Conservation (phyloP, 1,284 basidiomycete genomes). For the Fistulinella staudtii region DNA sequence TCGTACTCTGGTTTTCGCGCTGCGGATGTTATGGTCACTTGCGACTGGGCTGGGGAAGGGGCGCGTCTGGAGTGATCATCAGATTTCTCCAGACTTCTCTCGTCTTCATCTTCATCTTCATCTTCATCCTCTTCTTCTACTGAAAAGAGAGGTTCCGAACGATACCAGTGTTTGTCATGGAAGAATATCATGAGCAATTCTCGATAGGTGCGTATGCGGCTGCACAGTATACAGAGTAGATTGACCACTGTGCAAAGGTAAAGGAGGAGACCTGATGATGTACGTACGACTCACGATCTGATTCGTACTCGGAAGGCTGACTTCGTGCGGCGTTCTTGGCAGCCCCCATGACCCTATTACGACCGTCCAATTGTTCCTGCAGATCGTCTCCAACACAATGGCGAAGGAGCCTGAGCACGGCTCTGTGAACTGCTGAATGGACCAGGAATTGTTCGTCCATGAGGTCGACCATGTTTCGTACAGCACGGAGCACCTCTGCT, state of each 20-base stretch:
- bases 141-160: slow-evolving; percentile 62
- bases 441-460: slow-evolving; percentile 90
- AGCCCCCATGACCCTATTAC: slow-evolving; percentile 74
- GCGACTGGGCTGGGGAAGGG: slow-evolving; percentile 57
- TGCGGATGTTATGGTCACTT: slow-evolving; percentile 53
- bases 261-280: background rate
- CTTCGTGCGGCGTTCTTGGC: slow-evolving; percentile 65
- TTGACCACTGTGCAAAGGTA: slow-evolving; percentile 67
- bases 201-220: slow-evolving; percentile 83
- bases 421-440: slow-evolving; percentile 86
- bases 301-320: slow-evolving; percentile 79
- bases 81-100: slow-evolving; percentile 24
- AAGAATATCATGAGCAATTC: slow-evolving; percentile 95
- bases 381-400: slow-evolving; percentile 89
- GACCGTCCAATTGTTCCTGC: slow-evolving; percentile 78
- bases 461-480: slow-evolving; percentile 85
- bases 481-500: slow-evolving; percentile 77
- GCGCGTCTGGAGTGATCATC: slow-evolving; percentile 33
- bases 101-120: slow-evolving; percentile 48
- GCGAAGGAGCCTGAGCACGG: slow-evolving; percentile 81
- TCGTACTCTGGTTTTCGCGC: slow-evolving; percentile 84
- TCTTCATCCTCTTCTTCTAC: slow-evolving; percentile 68
- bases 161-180: slow-evolving; percentile 85
- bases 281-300: slow-evolving; percentile 60
- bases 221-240: slow-evolving; percentile 86